Conservation (phyloP, 208 protist genomes). For the Strigomonas culicis region DNA sequence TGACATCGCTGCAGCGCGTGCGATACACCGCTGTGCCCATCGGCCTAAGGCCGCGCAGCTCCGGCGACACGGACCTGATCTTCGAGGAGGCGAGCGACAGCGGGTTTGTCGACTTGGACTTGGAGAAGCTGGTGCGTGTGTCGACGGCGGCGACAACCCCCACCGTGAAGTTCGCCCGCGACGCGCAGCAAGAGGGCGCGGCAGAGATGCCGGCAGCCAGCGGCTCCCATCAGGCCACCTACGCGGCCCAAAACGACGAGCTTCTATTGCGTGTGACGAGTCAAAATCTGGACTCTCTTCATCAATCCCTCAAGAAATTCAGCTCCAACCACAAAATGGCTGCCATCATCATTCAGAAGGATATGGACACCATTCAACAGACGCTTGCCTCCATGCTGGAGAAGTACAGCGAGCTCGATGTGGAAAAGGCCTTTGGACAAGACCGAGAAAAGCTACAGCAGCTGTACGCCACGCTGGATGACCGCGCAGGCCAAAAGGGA, state of each 20-base stretch:
- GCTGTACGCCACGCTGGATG: constrained; percentile 34
- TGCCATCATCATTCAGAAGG: constrained; percentile 76
- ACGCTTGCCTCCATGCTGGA: constrained; percentile 70
- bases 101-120: constrained; percentile 66
- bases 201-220: not conserved
- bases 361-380: constrained; percentile 75
- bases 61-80: constrained; percentile 44
- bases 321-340: constrained; percentile 78
- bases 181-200: not conserved
- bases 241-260: constrained; percentile 44
- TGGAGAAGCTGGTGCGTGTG: constrained; percentile 43
- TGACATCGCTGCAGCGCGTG: constrained; percentile 66
- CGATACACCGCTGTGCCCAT: constrained; percentile 70
- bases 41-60: constrained; percentile 24
- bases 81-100: constrained; percentile 50
- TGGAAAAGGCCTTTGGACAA: constrained; percentile 50
- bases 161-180: not conserved
- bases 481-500: constrained; percentile 52
- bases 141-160: constrained; percentile 14
- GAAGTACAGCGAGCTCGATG: constrained; percentile 64
- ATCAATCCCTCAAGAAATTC: constrained; percentile 61
- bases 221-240: constrained; percentile 1
- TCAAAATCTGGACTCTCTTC: constrained; percentile 54
- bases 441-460: constrained; percentile 51
- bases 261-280: constrained; percentile 48